Evolutionary conservation across 768 basidiomycete genomes (phyloP), one percentile per base, ranked within the genome.

Genomic region (Macrolepiota fuliginosa): DNA sequence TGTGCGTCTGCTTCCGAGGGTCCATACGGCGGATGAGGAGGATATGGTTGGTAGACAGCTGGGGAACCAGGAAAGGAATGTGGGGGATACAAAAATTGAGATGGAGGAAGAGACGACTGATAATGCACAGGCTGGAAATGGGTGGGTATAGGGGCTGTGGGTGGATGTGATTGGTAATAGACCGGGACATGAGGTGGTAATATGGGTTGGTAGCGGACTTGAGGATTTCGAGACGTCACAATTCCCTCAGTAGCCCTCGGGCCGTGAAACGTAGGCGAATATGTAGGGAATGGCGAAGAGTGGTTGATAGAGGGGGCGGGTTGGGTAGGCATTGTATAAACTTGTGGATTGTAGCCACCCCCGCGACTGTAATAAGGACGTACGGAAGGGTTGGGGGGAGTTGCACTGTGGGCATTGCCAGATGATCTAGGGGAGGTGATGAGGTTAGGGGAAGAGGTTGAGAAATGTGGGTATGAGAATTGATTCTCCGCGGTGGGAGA

Each of bases 301-400:
- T 79, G 80, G 4, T 67, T 69, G 63, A 79, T 69, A 35, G 61
- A 73, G 56, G 74, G 65, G 11, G 74, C 71, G 24, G 76, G 74
- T 66, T 78, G 81, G 2, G 76, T 63, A 65, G 82, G 72, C 70
- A 82, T 73, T 67, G 76, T 70, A 73, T 85, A 85, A 1, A n/a
- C 32, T 15, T 27, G 47, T 71, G 77, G 82, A 58, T 78, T 77
- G 27, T 74, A 68, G 62, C 78, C 81, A 66, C 67, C 68, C 27
- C 68, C 47, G 22, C 66, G 72, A 35, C 77, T 78, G 63, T 69
- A 67, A 63, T 77, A 79, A 4, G 68, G 64, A 19, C 70, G 61
- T 32, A 66, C 54, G 11, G 72, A 58, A 9, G 72, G 56, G 7
- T 76, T 73, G 60, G 70, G 73, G 60, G 65, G 62, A 39, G 68